Conservation (phyloP, 805 yeast genomes). For the Zygotorulaspora chibaensis region DNA sequence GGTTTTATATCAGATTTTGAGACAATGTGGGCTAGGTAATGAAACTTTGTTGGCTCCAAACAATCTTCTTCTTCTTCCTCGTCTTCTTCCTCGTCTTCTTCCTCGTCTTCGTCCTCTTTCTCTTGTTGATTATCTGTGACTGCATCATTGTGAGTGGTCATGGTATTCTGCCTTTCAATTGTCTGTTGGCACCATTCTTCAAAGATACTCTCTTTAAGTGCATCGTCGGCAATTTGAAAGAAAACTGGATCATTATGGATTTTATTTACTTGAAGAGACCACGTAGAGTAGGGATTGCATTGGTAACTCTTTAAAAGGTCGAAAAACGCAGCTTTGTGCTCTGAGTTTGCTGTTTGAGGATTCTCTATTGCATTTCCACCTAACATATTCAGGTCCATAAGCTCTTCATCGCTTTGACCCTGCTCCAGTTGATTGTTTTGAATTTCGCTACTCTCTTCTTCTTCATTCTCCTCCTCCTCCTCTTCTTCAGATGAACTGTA, state of each 20-base stretch:
- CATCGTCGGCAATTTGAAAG: slow-evolving; percentile 33
- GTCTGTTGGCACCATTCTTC: slow-evolving; percentile 43
- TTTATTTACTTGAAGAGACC: slow-evolving; percentile 44
- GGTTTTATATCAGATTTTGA: slow-evolving; percentile 21
- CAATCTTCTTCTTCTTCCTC: slow-evolving; percentile 14
- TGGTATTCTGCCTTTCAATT: not conserved
- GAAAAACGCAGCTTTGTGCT: slow-evolving; percentile 25
- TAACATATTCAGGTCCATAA: slow-evolving; percentile 16
- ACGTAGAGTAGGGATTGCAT: slow-evolving; percentile 44
- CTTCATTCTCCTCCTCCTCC: slow-evolving; percentile 13
- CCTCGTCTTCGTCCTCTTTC: slow-evolving; percentile 13
- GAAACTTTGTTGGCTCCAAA: slow-evolving; percentile 30
- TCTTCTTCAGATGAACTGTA: slow-evolving; percentile 23
- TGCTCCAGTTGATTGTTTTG: slow-evolving; percentile 17
- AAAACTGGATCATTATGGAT: slow-evolving; percentile 43
- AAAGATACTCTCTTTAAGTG: slow-evolving; percentile 39
- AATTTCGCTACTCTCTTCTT: slow-evolving; percentile 9
- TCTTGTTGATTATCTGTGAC: slow-evolving; percentile 8
- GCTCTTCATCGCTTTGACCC: slow-evolving; percentile 10
- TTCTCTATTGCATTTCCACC: slow-evolving; percentile 15
- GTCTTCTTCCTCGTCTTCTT: slow-evolving; percentile 5
- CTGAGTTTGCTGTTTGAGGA: not conserved
- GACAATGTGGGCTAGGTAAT: slow-evolving; percentile 33
- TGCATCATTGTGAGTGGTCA: not conserved
- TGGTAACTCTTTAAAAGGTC: slow-evolving; percentile 34